Evolutionary conservation across 768 basidiomycete genomes (phyloP).

Genomic region (Termitomyces sp.): DNA sequence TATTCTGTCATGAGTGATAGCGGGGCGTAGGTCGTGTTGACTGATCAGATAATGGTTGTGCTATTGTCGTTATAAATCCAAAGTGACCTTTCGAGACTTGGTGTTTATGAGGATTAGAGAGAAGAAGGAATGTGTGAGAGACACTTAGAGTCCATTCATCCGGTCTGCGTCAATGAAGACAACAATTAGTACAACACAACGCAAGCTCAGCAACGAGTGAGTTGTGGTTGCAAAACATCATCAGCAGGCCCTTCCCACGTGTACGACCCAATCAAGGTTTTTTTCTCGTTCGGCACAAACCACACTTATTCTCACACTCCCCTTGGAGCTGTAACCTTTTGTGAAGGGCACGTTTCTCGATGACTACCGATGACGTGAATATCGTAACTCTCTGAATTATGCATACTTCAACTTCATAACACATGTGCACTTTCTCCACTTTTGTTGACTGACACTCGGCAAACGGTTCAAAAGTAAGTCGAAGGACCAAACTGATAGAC

Average conservation of each 20-base stretch:
- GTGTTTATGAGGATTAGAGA: background rate
- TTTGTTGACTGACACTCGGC: background rate
- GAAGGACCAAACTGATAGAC: background rate
- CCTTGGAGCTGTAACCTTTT: background rate
- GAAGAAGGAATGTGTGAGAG: background rate
- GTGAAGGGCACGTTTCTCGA: background rate
- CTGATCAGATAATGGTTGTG: background rate
- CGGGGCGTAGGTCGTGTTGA: background rate
- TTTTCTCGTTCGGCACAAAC: background rate
- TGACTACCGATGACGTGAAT: background rate
- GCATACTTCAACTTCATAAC: no score
- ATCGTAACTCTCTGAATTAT: background rate
- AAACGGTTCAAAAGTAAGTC: background rate
- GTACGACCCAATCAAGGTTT: background rate
- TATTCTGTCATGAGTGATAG: constrained; percentile 16
- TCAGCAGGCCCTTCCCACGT: background rate
- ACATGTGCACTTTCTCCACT: no score
- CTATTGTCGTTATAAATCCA: background rate
- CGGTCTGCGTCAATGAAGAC: background rate
- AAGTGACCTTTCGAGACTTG: background rate
- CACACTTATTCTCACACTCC: background rate
- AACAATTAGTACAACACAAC: background rate
- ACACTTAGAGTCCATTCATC: background rate
- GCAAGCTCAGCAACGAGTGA: background rate
- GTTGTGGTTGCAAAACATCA: background rate